Evolutionary conservation across 768 basidiomycete species (phyloP), one percentile per base, ranked within the genome.

Genomic region (Leucosporidium scottii): DNA sequence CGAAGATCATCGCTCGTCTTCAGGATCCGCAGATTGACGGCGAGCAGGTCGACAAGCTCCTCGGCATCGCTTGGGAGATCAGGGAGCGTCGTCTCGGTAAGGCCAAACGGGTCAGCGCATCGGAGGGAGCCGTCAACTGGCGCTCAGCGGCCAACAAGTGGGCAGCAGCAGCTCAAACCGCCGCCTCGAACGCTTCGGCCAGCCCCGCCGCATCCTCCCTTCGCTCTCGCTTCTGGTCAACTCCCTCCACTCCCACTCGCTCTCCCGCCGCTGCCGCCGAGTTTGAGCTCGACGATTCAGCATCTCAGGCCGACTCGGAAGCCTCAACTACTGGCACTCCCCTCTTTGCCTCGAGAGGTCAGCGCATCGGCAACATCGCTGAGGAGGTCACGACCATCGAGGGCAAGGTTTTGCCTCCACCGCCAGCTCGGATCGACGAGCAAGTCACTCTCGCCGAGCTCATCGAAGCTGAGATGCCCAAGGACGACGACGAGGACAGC

Each of bases 381-480:
- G 60, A 57, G 18, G 68, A 68, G 48, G 54, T 66, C 21, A 65
- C 62, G 12, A 63, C 64, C 28, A 23, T 69, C 49, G 67, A 66
- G 3, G 71, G 71, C 39, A 72, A 69, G 54, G 55, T 66, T 7
- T 62, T 72, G 0, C 71, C 71, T 3, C 71, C 71, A 0, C 71
- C 71, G 1, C 71, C 71, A 3, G 67, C 62, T 0, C 55, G 60
- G 4, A 64, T 66, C 59, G 67, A 66, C 39, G 59, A 59, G 21
- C 57, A 31, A 23, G 65, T 59, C n/a, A 67, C 65, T 48, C 65
- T 70, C 60, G 65, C 65, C 0, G 55, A 59, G 8, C 61, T 70
- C 10, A 66, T 70, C 44, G 65, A 70, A 50, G 59, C 59, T 13
- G 65, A 70, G 31, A 48, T 70, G 25, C 51, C 15, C 3, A 28